Evolutionary conservation across 2,329 filamentous ascomycete species (phyloP), one percentile per base, ranked within the genome.

Genomic region (Alternaria consortialis): DNA sequence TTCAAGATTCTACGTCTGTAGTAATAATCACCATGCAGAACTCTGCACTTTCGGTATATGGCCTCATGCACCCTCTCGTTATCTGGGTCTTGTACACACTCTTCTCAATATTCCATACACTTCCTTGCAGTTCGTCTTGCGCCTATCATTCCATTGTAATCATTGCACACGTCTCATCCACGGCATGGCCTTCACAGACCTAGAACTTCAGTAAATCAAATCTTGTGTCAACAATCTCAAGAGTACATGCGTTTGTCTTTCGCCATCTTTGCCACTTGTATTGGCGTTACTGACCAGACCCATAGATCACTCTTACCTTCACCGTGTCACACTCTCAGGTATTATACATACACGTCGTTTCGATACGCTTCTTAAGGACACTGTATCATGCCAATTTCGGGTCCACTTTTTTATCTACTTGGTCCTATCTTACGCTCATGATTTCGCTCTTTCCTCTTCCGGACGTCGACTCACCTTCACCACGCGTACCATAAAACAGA

Each of bases 381-480:
- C 31, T 12, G 46, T 13, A 15, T 17, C 34, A n/a, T 12, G 23
- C 7, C 31, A 36, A 7, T 17, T 32, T 25, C n/a, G 0, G 12
- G 8, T 44, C 13, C 13, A 4, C 13, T 5, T 36, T 43, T 50
- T 5, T 31, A 6, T 15, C 5, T n/a, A 12, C 20, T 20, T 23
- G 17, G n/a, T 29, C 51, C 23, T n/a, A 6, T 43, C 12, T 23
- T n/a, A 34, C 12, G 46, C 23, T 8, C 32, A 25, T 25, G 32
- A 1, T 37, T 17, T 50, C 46, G 34, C 48, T 60, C 53, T 48
- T 46, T 40, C 53, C 50, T 39, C 27, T 25, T 39, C 15, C 23
- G 9, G n/a, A 17, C 13, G 23, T 17, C 27, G 39, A 40, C n/a
- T 51, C 44, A 34, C 34, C 39, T 63, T 61, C 61, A 57, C 48